A percentile compares a stretch with the other conserved stretches of the same genome.
These are phyloP conservation scores for Marasmius fiardii DNA, from an alignment of 1,284 basidiomycete species.

Conservation along the genomic window DNA sequence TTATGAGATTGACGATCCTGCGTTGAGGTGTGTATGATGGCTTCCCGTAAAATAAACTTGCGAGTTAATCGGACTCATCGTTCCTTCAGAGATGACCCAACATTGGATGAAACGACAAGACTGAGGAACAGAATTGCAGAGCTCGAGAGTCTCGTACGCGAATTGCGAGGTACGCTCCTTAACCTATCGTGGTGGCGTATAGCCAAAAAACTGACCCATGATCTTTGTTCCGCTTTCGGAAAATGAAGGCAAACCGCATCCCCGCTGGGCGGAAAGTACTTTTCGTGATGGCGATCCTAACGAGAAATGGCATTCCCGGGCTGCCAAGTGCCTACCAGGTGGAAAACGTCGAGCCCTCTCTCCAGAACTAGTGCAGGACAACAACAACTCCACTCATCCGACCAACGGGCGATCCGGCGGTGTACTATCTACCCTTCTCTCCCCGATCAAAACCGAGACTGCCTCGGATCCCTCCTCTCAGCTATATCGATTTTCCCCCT, in stretches of 20 bases:
- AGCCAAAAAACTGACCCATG: background rate
- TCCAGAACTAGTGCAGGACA: conserved; percentile 33
- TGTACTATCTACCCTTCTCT: conserved; percentile 40
- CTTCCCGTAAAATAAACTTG: conserved; percentile 5
- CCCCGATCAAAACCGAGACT: conserved; percentile 60
- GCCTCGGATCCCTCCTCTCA: conserved; percentile 41
- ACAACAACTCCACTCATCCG: conserved; percentile 24
- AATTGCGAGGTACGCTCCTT: conserved; percentile 59
- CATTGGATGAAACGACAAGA: conserved; percentile 78
- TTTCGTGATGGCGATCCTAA: conserved; percentile 75
- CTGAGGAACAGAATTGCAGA: conserved; percentile 84
- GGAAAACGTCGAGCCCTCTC: conserved; percentile 37
- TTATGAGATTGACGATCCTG: conserved; percentile 88
- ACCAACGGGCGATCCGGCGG: conserved; percentile 21
- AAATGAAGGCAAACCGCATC: conserved; percentile 77
- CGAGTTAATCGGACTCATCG: conserved; percentile 13
- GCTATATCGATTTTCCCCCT: conserved; percentile 61
- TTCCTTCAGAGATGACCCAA: conserved; percentile 72
- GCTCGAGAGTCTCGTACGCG: conserved; percentile 83
- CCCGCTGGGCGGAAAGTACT: conserved; percentile 74
- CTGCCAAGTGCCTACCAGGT: conserved; percentile 55
- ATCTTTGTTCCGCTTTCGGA: background rate
- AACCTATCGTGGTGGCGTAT: conserved; percentile 2
- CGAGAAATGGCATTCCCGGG: conserved; percentile 82
- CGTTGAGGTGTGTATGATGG: conserved; percentile 57